Base-by-base conservation (phyloP, 768 basidiomycete genomes). In the Suillus clintonianus region DNA sequence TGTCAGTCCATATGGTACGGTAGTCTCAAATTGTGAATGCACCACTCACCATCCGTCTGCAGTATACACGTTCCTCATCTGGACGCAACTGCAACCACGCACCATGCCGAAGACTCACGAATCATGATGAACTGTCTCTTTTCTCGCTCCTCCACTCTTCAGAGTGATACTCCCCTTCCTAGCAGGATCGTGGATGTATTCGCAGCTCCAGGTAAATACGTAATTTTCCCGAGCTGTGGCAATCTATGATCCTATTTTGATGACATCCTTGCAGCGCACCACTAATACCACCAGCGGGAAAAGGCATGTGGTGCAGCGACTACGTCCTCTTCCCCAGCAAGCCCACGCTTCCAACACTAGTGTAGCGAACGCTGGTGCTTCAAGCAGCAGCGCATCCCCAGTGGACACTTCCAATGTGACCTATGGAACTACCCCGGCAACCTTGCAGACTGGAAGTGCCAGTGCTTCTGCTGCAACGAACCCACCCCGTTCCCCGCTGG, bases 71-170 rank as follows among this genome's bases (percentile, higher is more conserved):
- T 22, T 11, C 45, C 17, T 5, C n/a, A 47, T 13, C 4, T 30
- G 9, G 17, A 30, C 17, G 27, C 17, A 30, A 51, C 50, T 19
- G 2, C 27, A 9, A 30, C 50, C 9, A 19, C 24, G 7, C 24
- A 24, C 2, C 3, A 27, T 3, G 14, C 1, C 0, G 7, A 24
- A 8, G 24, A 30, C 0, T 51, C 17, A 1, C 7, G 9, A 6
- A 24, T 24, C 13, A 24, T 14, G 7, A 15, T 48, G 22, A 15
- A 15, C 5, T 7, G 24, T 24, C 47, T 48, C 14, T 48, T 48
- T 24, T 48, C 47, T 48, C 47, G 14, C 24, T 24, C 47, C 2
- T 24, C 47, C 24, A 3, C 47, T 48, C 7, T 7, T 3, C 22
- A 24, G 14, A 24, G 1, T 24, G 13, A 24, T 24, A 4, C 47